Evolutionary conservation across 331 rosid species (phyloP), one percentile per base, ranked within the genome.

Genomic region (Arachis monticola): DNA sequence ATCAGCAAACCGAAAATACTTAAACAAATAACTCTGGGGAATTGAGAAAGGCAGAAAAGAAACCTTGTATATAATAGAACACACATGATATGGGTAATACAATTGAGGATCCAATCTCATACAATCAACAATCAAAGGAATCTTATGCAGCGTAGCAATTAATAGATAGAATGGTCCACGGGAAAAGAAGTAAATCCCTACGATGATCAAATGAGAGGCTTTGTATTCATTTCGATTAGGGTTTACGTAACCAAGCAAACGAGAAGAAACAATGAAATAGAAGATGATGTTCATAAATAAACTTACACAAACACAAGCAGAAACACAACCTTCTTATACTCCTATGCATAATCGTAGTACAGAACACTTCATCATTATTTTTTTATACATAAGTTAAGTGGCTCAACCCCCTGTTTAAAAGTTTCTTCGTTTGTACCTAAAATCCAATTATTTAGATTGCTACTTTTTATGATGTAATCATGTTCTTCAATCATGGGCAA

Each of bases 261-360:
- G 46, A 50, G 32, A 10, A 58, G 45, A 7, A 60, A 0, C 66
- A 22, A 42, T 60, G 8, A 45, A 11, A 52, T n/a, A 70, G 6
- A 9, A n/a, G n/a, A n/a, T n/a, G n/a, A 32, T 32, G 4, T 32
- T 32, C 1, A 32, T 1, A 1, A 32, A 58, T 58, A 58, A 9
- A 7, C 38, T 32, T 32, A 3, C 38, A 2, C 38, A 2, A 71
- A 64, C 8, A 80, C 48, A 27, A 80, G 22, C 7, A 69, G 70
- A 69, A 41, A 51, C 47, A 83, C 70, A 69, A 87, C 90, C 91
- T 74, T 84, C 61, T 59, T 81, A 79, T 51, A n/a, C n/a, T n/a
- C n/a, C 1, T 32, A 32, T 32, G 38, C 38, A 32, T 32, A 32
- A 32, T 32, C 4, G 38, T 32, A 2, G 4, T 32, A n/a, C n/a